Conservation (phyloP, 2,329 filamentous ascomycete genomes). For the Aphanocladium album region DNA sequence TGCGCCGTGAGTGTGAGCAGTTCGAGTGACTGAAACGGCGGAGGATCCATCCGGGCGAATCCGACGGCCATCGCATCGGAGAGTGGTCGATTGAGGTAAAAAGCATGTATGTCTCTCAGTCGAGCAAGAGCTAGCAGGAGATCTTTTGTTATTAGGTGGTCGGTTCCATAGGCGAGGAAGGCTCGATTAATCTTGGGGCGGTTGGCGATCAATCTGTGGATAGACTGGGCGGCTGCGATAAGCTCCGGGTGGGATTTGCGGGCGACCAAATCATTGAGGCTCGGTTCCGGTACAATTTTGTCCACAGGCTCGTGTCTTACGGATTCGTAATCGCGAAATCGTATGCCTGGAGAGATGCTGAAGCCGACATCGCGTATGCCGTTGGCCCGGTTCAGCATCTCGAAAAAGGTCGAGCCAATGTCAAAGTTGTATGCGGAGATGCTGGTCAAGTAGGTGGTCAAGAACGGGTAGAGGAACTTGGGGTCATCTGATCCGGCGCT, state of each 20-base stretch:
- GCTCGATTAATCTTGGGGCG: neutral
- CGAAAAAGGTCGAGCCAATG: neutral
- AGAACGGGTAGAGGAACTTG: neutral
- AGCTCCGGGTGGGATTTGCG: neutral
- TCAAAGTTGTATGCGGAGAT: neutral
- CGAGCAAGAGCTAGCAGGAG: neutral
- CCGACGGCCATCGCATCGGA: neutral
- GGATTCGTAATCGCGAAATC: neutral
- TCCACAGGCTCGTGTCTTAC: neutral
- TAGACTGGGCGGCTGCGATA: neutral
- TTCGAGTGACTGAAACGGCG: neutral
- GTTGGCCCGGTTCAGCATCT: neutral
- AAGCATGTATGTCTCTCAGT: neutral
- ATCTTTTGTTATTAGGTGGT: neutral
- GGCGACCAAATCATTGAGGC: neutral
- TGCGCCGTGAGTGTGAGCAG: neutral
- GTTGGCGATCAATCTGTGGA: neutral
- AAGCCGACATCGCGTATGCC: neutral
- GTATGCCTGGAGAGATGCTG: neutral
- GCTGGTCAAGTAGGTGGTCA: neutral
- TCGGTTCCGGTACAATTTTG: neutral
- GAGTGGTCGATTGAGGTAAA: neutral
- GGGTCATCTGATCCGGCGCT: neutral
- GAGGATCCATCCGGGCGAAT: neutral
- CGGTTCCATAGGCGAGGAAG: neutral